A percentile compares a stretch with the other conserved stretches of the same genome.
These are phyloP conservation scores for Mitragyna speciosa DNA, from an alignment of 257 asterid genomes.

Conservation along the genomic window DNA sequence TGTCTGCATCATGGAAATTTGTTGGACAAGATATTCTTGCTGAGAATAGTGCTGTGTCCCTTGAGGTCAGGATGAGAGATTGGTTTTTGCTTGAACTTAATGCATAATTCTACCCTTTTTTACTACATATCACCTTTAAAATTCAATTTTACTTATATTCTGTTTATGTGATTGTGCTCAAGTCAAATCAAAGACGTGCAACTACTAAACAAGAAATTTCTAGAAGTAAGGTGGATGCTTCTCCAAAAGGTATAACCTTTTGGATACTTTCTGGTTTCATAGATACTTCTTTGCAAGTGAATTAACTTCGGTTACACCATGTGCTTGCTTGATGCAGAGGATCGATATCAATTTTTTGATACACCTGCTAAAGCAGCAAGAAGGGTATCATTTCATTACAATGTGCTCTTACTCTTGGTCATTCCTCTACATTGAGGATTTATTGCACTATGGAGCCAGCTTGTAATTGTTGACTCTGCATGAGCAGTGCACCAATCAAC, in stretches of 20 bases:
- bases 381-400: conserved; percentile 47
- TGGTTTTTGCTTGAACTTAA: conserved; percentile 11
- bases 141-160: conserved; percentile 22
- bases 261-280: conserved; percentile 4
- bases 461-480: not conserved
- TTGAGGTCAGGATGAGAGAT: conserved; percentile 49
- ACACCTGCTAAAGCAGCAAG: conserved; percentile 57
- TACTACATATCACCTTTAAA: conserved; percentile 9
- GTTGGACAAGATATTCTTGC: conserved; percentile 39
- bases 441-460: not conserved
- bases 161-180: conserved; percentile 26
- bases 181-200: conserved; percentile 44
- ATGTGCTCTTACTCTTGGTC: not conserved
- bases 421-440: not conserved
- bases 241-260: conserved; percentile 48
- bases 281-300: conserved; percentile 18
- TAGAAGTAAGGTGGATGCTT: conserved; percentile 40
- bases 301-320: conserved; percentile 20
- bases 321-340: conserved; percentile 47
- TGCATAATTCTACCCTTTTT: conserved; percentile 9
- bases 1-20: conserved; percentile 77
- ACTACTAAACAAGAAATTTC: conserved; percentile 45
- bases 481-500: not conserved
- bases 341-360: conserved; percentile 48
- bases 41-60: conserved; percentile 35